Conservation (phyloP, 2,329 filamentous ascomycete genomes). For the Aspergillus sp. region DNA sequence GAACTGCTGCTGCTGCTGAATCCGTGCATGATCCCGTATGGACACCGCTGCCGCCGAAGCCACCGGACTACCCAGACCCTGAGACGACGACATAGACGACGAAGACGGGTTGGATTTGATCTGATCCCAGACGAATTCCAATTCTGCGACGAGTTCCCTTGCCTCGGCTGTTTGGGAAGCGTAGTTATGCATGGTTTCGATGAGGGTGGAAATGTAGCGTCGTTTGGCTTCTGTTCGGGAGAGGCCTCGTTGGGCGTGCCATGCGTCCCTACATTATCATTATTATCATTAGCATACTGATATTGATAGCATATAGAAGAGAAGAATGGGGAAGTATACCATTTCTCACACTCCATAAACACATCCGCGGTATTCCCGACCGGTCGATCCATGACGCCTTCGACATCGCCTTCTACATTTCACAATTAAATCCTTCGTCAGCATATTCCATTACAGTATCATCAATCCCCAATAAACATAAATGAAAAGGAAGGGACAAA, state of each 20-base stretch:
- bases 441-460: neutral
- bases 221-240: slow-evolving; percentile 90
- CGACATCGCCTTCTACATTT: slow-evolving; percentile 78
- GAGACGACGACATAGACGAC: slow-evolving; percentile 44
- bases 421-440: neutral
- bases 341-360: slow-evolving; percentile 65
- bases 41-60: too few species aligned
- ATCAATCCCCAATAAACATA: too few species aligned
- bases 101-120: slow-evolving; percentile 80
- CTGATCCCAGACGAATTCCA: slow-evolving; percentile 99
- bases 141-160: slow-evolving; percentile 81
- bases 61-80: neutral
- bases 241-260: slow-evolving; percentile 83
- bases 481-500: neutral
- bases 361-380: slow-evolving; percentile 53
- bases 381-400: slow-evolving; percentile 88
- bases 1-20: slow-evolving; percentile 23
- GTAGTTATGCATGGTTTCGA: slow-evolving; percentile 96
- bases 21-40: slow-evolving; percentile 20
- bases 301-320: neutral
- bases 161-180: slow-evolving; percentile 80
- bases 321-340: slow-evolving; percentile 43
- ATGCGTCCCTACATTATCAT: slow-evolving; percentile 69
- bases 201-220: slow-evolving; percentile 88
- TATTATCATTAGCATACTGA: neutral